phyloP scores from a whole-genome alignment of 345 rosid species.

The Iberis pinnata region DNA sequence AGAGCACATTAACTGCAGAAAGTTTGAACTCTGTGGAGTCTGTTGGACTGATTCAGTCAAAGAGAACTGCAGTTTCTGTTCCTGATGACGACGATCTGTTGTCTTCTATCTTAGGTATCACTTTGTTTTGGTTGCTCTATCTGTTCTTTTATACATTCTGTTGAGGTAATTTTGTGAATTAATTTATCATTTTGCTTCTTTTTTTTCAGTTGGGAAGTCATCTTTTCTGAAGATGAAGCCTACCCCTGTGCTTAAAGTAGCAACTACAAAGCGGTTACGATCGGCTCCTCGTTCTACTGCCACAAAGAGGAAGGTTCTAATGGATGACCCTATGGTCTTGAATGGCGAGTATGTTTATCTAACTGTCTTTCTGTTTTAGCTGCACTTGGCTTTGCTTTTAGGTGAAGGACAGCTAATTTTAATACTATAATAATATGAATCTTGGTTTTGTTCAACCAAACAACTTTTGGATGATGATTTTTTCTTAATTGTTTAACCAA shows the following conservation, averaged over 20 bases:
- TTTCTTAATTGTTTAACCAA: no score
- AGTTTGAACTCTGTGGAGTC: slow-evolving; percentile 65
- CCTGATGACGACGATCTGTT: slow-evolving; percentile 94
- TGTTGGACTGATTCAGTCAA: slow-evolving; percentile 47
- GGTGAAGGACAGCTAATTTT: slow-evolving; percentile 10
- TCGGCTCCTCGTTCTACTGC: slow-evolving; percentile 52
- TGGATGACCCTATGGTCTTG: slow-evolving; percentile 93
- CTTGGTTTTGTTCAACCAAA: slow-evolving; percentile 6
- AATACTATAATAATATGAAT: background rate
- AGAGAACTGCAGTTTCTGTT: slow-evolving; percentile 54
- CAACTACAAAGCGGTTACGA: slow-evolving; percentile 55
- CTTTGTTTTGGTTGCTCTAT: background rate
- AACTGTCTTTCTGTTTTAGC: slow-evolving; percentile 10
- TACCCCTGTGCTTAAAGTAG: slow-evolving; percentile 53
- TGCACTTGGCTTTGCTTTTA: slow-evolving; percentile 7
- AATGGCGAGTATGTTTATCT: slow-evolving; percentile 87
- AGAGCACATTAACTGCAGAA: slow-evolving; percentile 59
- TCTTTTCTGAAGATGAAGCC: slow-evolving; percentile 76
- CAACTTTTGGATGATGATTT: no score
- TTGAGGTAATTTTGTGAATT: slow-evolving; percentile 7
- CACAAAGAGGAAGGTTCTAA: slow-evolving; percentile 79
- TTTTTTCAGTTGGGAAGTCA: slow-evolving; percentile 70
- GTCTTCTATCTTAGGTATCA: slow-evolving; percentile 90
- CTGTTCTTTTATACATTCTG: no score
- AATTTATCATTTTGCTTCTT: no score